Conservation (phyloP, 148 eudicot species). For the Fagopyrum esculentum region DNA sequence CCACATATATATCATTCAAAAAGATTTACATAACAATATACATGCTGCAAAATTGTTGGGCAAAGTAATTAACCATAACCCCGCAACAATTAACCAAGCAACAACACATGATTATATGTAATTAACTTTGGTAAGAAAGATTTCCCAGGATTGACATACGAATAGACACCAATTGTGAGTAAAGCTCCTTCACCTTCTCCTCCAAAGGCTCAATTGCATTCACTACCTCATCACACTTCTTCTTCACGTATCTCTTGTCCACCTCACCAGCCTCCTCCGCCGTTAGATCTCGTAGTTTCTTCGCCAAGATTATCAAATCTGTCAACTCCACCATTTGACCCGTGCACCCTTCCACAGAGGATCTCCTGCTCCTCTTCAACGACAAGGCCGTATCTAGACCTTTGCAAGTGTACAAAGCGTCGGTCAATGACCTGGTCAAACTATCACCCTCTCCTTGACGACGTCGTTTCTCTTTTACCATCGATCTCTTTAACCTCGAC, state of each 20-base stretch:
- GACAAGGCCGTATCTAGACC: not conserved
- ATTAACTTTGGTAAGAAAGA: not conserved
- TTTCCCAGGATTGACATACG: slow-evolving; percentile 21
- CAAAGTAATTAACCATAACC: not conserved
- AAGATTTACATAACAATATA: not conserved
- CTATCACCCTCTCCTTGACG: not conserved
- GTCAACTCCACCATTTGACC: slow-evolving; percentile 29
- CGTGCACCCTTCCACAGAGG: not conserved
- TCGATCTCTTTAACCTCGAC: not conserved
- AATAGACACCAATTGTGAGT: slow-evolving; percentile 24
- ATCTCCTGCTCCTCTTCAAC: not conserved
- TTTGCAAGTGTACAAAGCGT: not conserved
- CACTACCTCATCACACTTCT: slow-evolving; percentile 22
- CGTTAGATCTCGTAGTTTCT: slow-evolving; percentile 14
- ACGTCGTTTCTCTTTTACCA: slow-evolving; percentile 2
- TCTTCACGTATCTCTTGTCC: slow-evolving; percentile 7
- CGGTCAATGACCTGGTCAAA: not conserved
- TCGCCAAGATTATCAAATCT: slow-evolving; percentile 12
- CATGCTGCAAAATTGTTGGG: not conserved
- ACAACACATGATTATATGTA: not conserved
- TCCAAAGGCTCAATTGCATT: slow-evolving; percentile 20
- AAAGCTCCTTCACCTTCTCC: slow-evolving; percentile 26
- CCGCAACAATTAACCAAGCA: not conserved
- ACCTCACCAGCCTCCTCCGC: slow-evolving; percentile 9
- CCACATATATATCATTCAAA: not conserved